These are phyloP conservation scores for Saccharomycopsis sp. DNA, from an alignment of 805 yeast species.

Conservation along the genomic window DNA sequence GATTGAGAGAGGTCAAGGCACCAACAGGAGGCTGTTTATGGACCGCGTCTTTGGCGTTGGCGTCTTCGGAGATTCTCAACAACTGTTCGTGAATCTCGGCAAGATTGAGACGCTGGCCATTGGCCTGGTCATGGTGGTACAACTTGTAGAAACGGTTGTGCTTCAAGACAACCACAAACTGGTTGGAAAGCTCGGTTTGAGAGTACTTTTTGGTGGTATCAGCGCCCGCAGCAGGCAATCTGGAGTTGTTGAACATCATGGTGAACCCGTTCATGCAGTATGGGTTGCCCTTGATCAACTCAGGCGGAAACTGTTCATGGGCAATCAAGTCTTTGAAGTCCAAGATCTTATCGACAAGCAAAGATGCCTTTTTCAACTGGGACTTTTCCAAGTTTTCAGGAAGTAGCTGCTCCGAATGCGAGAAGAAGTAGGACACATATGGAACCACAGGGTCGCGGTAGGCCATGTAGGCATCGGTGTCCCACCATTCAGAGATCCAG, in stretches of 20 bases:
- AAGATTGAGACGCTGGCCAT: constrained; percentile 39
- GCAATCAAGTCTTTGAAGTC: constrained; percentile 63
- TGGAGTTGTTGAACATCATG: constrained; percentile 82
- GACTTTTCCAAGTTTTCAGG: constrained; percentile 45
- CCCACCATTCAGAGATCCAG: constrained; percentile 94
- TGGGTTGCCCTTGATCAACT: constrained; percentile 65
- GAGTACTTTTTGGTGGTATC: constrained; percentile 57
- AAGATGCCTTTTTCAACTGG: constrained; percentile 69
- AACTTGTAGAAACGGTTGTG: constrained; percentile 80
- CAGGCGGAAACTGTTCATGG: constrained; percentile 71
- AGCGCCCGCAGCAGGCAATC: constrained; percentile 61
- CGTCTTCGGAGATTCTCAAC: constrained; percentile 35
- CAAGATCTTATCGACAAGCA: constrained; percentile 59
- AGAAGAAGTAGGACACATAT: constrained; percentile 83
- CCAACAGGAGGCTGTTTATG: constrained; percentile 50
- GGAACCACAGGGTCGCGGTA: constrained; percentile 95
- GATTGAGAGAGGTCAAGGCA: constrained; percentile 70
- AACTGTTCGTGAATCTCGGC: constrained; percentile 53
- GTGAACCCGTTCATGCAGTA: constrained; percentile 91
- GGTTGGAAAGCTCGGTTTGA: constrained; percentile 36
- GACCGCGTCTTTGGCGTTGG: constrained; percentile 18
- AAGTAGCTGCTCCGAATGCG: constrained; percentile 61
- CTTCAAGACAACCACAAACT: constrained; percentile 64
- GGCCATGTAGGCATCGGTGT: constrained; percentile 82
- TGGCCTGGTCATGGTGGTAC: constrained; percentile 41